phyloP scores from a whole-genome alignment of 371 early-diverging fungal genomes.

The Basidiobolus meristosporus region DNA sequence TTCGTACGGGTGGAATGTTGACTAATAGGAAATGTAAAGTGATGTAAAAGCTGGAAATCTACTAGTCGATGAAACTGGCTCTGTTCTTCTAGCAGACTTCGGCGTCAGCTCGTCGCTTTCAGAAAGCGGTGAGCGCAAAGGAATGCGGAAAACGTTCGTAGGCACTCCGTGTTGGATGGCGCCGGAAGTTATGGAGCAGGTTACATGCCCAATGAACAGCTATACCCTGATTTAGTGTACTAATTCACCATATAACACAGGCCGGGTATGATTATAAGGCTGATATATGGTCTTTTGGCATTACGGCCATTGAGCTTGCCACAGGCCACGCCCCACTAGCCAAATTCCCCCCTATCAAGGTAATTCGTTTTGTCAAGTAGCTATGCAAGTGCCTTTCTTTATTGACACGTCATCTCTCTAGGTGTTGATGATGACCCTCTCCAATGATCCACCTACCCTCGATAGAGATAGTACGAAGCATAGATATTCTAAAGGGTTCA shows the following conservation, averaged over 20 bases:
- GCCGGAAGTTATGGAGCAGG: slow-evolving; percentile 37
- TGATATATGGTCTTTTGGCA: slow-evolving; percentile 89
- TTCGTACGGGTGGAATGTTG: no score
- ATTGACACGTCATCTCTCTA: no score
- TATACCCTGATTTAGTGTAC: background rate
- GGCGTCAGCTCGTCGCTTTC: slow-evolving; percentile 65
- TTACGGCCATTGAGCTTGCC: slow-evolving; percentile 75
- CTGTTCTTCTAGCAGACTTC: slow-evolving; percentile 78
- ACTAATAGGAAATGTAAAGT: slow-evolving; percentile 13
- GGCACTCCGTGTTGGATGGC: slow-evolving; percentile 92
- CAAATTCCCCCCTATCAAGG: slow-evolving; percentile 76
- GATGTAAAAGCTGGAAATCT: slow-evolving; percentile 86
- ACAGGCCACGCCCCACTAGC: slow-evolving; percentile 88
- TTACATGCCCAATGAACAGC: background rate
- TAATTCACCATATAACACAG: slow-evolving; percentile 39
- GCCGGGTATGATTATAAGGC: slow-evolving; percentile 75
- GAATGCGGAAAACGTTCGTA: slow-evolving; percentile 73
- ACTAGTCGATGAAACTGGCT: slow-evolving; percentile 61
- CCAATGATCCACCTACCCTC: slow-evolving; percentile 74
- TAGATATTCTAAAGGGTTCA: slow-evolving; percentile 56
- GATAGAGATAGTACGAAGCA: slow-evolving; percentile 51
- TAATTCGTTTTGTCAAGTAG: slow-evolving; percentile 6
- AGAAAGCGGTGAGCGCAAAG: slow-evolving; percentile 55
- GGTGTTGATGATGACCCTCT: slow-evolving; percentile 77
- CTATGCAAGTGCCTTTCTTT: no score